phyloP scores from a whole-genome alignment of 345 rosid genomes.

The Pugionium dolabratum region DNA sequence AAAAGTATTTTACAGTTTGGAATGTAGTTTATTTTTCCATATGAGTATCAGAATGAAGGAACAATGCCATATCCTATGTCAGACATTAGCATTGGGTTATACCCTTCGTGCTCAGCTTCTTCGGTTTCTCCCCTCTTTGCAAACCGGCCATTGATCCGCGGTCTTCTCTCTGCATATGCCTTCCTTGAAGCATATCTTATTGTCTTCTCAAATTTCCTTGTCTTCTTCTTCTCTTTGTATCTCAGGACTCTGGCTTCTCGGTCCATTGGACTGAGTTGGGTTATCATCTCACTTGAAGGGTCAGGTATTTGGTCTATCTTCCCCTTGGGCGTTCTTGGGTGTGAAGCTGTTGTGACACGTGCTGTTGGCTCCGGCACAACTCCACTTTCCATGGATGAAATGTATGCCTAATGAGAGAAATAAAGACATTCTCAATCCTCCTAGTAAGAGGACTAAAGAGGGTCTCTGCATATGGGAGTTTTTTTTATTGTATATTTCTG shows the following conservation, averaged over 20 bases:
- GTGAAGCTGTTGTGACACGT: conserved; percentile 58
- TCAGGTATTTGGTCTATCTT: conserved; percentile 59
- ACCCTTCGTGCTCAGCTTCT: conserved; percentile 54
- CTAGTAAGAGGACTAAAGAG: conserved; percentile 34
- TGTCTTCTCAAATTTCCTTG: conserved; percentile 86
- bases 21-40: conserved; percentile 7
- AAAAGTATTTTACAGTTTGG: conserved; percentile 15
- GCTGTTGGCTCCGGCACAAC: conserved; percentile 67
- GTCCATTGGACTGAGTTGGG: conserved; percentile 62
- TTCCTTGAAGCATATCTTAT: conserved; percentile 96
- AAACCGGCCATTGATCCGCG: conserved; percentile 89
- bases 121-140: conserved; percentile 70
- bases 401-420: conserved; percentile 52
- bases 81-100: conserved; percentile 50
- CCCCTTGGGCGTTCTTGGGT: conserved; percentile 56
- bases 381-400: conserved; percentile 62
- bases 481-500: background rate
- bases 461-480: conserved; percentile 12
- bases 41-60: conserved; percentile 55
- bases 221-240: conserved; percentile 95
- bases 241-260: conserved; percentile 90
- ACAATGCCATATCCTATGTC: conserved; percentile 73
- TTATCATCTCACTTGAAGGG: conserved; percentile 46
- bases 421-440: conserved; percentile 33
- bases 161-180: conserved; percentile 93